Evolutionary conservation across 148 eudicot species (phyloP).

Genomic region (Silene latifolia): DNA sequence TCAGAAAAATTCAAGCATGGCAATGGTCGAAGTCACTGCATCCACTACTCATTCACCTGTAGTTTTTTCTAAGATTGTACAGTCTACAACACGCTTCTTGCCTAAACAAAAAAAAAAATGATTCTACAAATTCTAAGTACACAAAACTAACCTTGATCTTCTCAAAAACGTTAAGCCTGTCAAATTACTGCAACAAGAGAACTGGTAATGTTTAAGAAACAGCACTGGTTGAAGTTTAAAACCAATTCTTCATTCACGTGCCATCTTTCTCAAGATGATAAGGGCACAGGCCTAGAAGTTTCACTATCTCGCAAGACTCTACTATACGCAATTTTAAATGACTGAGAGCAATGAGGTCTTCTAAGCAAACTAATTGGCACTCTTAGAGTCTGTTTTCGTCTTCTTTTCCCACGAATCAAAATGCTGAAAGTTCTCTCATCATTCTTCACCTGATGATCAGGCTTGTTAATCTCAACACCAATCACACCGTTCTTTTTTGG

Average conservation of each 20-base stretch:
- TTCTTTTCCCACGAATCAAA: slow-evolving; percentile 73
- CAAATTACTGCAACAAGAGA: slow-evolving; percentile 18
- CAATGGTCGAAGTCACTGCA: not conserved
- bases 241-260: slow-evolving; percentile 32
- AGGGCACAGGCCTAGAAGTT: slow-evolving; percentile 46
- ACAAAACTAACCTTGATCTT: slow-evolving; percentile 39
- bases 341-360: slow-evolving; percentile 74
- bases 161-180: slow-evolving; percentile 11
- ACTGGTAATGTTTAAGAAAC: not conserved
- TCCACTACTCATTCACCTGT: not conserved
- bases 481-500: slow-evolving; percentile 21
- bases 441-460: slow-evolving; percentile 20
- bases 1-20: not conserved
- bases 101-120: not conserved
- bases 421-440: slow-evolving; percentile 63
- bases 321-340: slow-evolving; percentile 71
- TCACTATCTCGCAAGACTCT: slow-evolving; percentile 77
- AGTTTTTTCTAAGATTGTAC: not conserved
- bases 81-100: not conserved
- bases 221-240: slow-evolving; percentile 9
- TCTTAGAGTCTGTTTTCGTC: slow-evolving; percentile 74
- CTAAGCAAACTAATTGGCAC: slow-evolving; percentile 83
- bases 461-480: slow-evolving; percentile 14
- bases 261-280: slow-evolving; percentile 43
- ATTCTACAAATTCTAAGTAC: slow-evolving; percentile 1